phyloP scores from a whole-genome alignment of 2,329 filamentous ascomycete species.

The Cladobotryum protrusum region DNA sequence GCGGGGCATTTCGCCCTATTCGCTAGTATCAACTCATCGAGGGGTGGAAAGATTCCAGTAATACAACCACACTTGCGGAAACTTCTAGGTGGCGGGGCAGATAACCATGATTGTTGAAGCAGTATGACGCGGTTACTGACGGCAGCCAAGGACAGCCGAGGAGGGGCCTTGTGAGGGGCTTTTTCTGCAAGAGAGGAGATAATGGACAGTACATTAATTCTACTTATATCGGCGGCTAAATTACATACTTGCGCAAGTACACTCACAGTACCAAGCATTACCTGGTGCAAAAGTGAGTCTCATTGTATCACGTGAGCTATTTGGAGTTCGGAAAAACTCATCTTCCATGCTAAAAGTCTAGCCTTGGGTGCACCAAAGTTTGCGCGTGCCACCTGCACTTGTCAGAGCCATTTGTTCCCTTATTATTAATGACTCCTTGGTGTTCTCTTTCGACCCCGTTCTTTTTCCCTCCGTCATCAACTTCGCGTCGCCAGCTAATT shows the following conservation, averaged over 20 bases:
- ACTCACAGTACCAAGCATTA: too few species aligned
- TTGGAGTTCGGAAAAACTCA: not conserved
- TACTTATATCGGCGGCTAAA: not conserved
- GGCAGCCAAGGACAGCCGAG: conserved; percentile 17
- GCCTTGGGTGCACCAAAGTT: too few species aligned
- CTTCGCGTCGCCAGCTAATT: not conserved
- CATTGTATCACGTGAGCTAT: too few species aligned
- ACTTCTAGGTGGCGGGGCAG: conserved; percentile 9
- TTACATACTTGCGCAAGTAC: too few species aligned
- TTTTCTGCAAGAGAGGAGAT: not conserved
- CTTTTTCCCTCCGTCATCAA: conserved; percentile 10
- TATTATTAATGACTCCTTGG: conserved; percentile 10
- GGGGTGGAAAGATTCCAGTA: conserved; percentile 8
- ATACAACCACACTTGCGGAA: conserved; percentile 9
- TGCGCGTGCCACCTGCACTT: conserved; percentile 1
- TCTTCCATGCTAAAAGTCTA: not conserved
- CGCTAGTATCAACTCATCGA: conserved; percentile 20
- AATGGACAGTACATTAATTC: not conserved
- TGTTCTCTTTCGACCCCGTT: conserved; percentile 4
- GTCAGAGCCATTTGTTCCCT: conserved; percentile 1
- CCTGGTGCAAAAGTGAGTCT: too few species aligned
- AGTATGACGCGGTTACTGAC: conserved; percentile 20
- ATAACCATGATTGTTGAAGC: conserved; percentile 7
- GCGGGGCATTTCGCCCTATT: conserved; percentile 39
- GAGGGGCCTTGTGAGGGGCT: too few species aligned